phyloP scores from a whole-genome alignment of 305 asterid genomes.

The Solanum aculeatissimum region DNA sequence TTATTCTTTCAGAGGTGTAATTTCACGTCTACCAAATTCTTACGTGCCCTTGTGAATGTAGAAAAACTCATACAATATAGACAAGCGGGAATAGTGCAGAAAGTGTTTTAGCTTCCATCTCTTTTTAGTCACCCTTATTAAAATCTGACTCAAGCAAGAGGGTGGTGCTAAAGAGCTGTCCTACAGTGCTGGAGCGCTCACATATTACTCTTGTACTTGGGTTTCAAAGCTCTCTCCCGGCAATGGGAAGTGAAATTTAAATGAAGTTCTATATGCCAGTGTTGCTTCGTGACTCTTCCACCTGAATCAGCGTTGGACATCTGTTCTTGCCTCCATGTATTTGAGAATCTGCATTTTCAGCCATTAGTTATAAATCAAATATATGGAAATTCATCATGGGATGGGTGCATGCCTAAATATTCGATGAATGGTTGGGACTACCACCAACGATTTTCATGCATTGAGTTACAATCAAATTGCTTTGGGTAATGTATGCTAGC shows the following conservation, averaged over 20 bases:
- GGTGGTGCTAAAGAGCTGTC: background rate
- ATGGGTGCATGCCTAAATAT: background rate
- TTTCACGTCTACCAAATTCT: background rate
- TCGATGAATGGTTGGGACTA: too few relatives aligned
- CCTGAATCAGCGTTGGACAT: background rate
- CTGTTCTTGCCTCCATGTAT: background rate
- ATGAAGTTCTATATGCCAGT: background rate
- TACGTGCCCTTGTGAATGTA: slow-evolving; percentile 9
- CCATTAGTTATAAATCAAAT: background rate
- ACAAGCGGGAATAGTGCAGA: background rate
- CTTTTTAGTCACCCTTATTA: background rate
- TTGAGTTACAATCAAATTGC: too few relatives aligned
- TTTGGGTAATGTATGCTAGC: too few relatives aligned
- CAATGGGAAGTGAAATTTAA: background rate
- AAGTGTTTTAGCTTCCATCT: background rate
- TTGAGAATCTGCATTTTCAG: background rate
- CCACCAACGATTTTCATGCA: too few relatives aligned
- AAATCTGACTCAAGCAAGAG: background rate
- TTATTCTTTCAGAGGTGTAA: slow-evolving; percentile 12
- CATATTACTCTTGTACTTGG: background rate
- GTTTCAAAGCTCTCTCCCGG: background rate
- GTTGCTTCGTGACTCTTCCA: background rate
- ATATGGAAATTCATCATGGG: background rate
- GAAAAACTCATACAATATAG: background rate
- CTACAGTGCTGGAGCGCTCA: background rate